Evolutionary conservation across 495 filamentous ascomycete species (phyloP).

Genomic region (Rusavskia elegans): DNA sequence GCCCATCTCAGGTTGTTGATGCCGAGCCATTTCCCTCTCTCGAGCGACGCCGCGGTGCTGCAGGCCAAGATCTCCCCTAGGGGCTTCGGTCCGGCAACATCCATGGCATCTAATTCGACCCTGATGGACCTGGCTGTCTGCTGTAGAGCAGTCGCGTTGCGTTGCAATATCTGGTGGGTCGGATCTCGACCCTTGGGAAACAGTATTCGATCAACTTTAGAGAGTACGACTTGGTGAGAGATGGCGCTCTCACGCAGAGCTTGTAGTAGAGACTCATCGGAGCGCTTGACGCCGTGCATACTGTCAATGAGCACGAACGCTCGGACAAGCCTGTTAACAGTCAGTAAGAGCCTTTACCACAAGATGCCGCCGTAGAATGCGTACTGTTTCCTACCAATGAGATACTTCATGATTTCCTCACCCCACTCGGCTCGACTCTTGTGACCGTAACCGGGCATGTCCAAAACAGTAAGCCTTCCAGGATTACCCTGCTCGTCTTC

Average conservation of each 20-base stretch:
- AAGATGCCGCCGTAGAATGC: conserved; percentile 9
- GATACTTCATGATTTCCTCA: conserved; percentile 69
- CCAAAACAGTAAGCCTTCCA: conserved; percentile 51
- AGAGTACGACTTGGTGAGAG: conserved; percentile 63
- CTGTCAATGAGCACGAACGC: conserved; percentile 74
- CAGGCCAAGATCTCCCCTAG: conserved; percentile 36
- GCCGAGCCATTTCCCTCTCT: conserved; percentile 23
- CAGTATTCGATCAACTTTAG: conserved; percentile 55
- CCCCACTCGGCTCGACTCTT: conserved; percentile 69
- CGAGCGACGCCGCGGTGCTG: conserved; percentile 21
- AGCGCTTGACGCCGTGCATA: conserved; percentile 60
- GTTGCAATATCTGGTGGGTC: conserved; percentile 13
- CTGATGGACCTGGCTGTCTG: conserved; percentile 10
- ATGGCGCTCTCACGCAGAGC: conserved; percentile 46
- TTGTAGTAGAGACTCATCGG: conserved; percentile 48
- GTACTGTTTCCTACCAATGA: conserved; percentile 50
- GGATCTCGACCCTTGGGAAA: conserved; percentile 1
- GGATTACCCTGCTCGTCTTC: conserved; percentile 34
- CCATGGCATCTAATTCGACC: conserved; percentile 16
- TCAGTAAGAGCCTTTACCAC: neutral
- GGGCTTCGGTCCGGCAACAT: conserved; percentile 25
- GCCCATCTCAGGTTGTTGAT: conserved; percentile 34
- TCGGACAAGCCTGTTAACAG: conserved; percentile 38
- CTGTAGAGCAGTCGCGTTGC: conserved; percentile 14
- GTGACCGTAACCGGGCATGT: conserved; percentile 91